A percentile compares a stretch with the other conserved stretches of the same genome.
These are phyloP conservation scores for Penicillium sp. DNA, from an alignment of 2,329 filamentous ascomycete genomes.

Conservation along the genomic window DNA sequence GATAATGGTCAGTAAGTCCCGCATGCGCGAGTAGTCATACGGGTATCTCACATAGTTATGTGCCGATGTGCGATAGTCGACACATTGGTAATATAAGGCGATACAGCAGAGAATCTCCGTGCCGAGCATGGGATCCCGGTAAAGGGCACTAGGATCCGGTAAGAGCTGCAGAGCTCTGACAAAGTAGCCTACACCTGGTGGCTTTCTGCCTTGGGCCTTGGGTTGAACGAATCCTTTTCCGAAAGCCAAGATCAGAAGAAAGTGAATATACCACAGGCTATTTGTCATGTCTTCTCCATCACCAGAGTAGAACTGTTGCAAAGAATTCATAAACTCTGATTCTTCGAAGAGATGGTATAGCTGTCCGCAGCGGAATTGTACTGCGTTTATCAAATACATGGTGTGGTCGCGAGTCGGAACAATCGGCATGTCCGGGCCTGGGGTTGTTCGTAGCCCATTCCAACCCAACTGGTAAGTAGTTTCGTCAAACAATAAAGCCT, in stretches of 20 bases:
- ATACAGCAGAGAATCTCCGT: constrained; percentile 52
- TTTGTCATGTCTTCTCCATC: constrained; percentile 26
- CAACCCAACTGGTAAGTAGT: constrained; percentile 55
- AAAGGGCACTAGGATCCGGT: constrained; percentile 45
- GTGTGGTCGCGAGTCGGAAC: constrained; percentile 55
- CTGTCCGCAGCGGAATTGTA: constrained; percentile 58
- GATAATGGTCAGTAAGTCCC: constrained; percentile 41
- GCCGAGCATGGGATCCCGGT: constrained; percentile 47
- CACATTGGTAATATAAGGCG: constrained; percentile 54
- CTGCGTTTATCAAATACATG: constrained; percentile 55
- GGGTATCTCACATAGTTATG: constrained; percentile 50
- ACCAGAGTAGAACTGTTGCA: constrained; percentile 44
- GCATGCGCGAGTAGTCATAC: constrained; percentile 27
- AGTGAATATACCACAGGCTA: constrained; percentile 55
- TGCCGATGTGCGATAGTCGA: constrained; percentile 53
- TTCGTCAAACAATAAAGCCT: constrained; percentile 53
- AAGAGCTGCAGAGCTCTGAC: constrained; percentile 47
- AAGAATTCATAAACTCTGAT: constrained; percentile 49
- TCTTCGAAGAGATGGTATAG: constrained; percentile 57
- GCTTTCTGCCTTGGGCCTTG: constrained; percentile 36
- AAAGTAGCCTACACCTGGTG: constrained; percentile 52
- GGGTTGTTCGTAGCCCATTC: constrained; percentile 45
- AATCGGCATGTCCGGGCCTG: constrained; percentile 22
- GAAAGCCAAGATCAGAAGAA: constrained; percentile 55
- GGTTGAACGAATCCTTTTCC: constrained; percentile 55